Evolutionary conservation across 768 basidiomycete genomes (phyloP).

Genomic region (Hericium coralloides): DNA sequence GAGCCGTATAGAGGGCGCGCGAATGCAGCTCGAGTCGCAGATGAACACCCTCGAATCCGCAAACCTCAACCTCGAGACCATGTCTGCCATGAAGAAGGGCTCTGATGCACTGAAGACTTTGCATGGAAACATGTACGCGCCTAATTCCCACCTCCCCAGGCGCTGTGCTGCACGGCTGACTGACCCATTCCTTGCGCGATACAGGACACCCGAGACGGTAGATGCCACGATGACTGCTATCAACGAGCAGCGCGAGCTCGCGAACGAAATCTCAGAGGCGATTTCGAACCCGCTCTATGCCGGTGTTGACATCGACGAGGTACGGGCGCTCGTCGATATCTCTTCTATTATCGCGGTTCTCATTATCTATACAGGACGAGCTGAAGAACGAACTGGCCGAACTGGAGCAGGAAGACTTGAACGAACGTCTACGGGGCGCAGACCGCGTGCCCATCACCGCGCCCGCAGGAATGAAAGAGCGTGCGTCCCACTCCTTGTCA

Average conservation of each 20-base stretch:
- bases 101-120: constrained; percentile 83
- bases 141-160: neutral
- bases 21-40: constrained; percentile 91
- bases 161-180: neutral
- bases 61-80: constrained; percentile 95
- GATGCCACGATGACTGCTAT: constrained; percentile 84
- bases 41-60: constrained; percentile 96
- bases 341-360: neutral
- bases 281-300: constrained; percentile 65
- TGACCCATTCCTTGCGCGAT: neutral
- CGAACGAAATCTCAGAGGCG: constrained; percentile 85
- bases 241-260: constrained; percentile 84
- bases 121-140: constrained; percentile 78
- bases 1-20: constrained; percentile 74
- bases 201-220: constrained; percentile 79
- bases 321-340: constrained; percentile 23
- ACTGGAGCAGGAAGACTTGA: constrained; percentile 82
- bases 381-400: constrained; percentile 75
- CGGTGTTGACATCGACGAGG: constrained; percentile 63
- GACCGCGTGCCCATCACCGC: constrained; percentile 85
- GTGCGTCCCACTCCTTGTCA: constrained; percentile 31
- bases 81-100: constrained; percentile 96
- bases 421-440: constrained; percentile 76
- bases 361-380: constrained; percentile 44
- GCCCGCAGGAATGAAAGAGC: constrained; percentile 53